These are phyloP conservation scores for Chalciporus piperatus DNA, from an alignment of 768 basidiomycete species.

Conservation along the genomic window DNA sequence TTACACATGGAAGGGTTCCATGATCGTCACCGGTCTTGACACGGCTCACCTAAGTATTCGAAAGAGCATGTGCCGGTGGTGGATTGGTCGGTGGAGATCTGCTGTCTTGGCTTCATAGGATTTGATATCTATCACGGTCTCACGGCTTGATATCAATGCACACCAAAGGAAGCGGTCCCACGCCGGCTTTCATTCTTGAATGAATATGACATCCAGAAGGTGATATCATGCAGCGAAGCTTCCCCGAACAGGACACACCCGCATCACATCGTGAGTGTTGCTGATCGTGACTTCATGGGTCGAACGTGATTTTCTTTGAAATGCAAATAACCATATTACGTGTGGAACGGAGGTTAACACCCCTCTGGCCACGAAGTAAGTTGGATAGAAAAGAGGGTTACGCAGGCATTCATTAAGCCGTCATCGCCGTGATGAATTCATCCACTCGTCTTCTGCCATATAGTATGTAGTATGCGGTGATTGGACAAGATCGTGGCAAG, in stretches of 20 bases:
- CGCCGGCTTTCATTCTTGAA: neutral
- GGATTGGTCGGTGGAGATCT: constrained; percentile 52
- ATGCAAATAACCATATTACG: constrained; percentile 12
- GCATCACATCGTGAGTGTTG: neutral
- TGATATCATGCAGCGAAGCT: neutral
- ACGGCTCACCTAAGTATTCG: constrained; percentile 44
- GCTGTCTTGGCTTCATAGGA: neutral
- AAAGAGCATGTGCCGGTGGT: constrained; percentile 60
- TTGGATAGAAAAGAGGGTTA: neutral
- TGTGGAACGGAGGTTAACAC: constrained; percentile 8
- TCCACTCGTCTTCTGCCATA: neutral
- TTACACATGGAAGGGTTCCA: constrained; percentile 45
- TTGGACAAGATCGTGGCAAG: neutral
- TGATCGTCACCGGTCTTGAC: constrained; percentile 47
- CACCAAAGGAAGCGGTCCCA: neutral
- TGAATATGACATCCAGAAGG: neutral
- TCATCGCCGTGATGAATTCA: neutral
- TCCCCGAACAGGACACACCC: neutral
- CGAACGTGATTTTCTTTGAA: neutral
- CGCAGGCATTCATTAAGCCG: neutral
- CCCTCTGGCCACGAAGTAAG: neutral
- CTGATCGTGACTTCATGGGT: neutral
- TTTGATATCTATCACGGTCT: neutral
- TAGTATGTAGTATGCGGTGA: no score
- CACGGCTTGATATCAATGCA: neutral